Conservation (phyloP, 768 basidiomycete species). For the Steccherinum ochraceum region DNA sequence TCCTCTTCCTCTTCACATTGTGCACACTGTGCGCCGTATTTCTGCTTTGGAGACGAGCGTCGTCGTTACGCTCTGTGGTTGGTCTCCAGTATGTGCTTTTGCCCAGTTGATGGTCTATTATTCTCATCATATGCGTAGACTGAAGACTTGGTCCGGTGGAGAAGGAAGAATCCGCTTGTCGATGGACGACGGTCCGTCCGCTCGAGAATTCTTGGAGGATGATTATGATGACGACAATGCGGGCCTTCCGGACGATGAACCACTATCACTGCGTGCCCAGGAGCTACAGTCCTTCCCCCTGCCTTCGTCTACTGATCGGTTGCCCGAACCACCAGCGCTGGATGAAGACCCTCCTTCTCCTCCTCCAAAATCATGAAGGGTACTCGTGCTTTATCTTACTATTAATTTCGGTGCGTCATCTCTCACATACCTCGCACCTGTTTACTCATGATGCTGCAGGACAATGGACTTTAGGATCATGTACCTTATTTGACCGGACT, state of each 20-base stretch:
- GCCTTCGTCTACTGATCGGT: neutral
- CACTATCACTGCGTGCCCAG: slow-evolving; percentile 14
- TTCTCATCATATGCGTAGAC: slow-evolving; percentile 28
- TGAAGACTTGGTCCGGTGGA: slow-evolving; percentile 46
- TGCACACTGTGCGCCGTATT: slow-evolving; percentile 54
- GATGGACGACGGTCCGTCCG: slow-evolving; percentile 66
- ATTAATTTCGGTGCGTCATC: no score
- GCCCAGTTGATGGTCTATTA: neutral
- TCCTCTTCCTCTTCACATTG: slow-evolving; percentile 51
- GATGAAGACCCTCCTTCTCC: neutral
- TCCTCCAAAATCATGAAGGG: no score
- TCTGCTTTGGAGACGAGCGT: slow-evolving; percentile 57
- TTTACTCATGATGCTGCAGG: no score
- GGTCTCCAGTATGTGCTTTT: slow-evolving; percentile 48
- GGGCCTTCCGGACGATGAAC: slow-evolving; percentile 25
- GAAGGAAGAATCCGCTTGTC: slow-evolving; percentile 64
- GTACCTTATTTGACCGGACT: no score
- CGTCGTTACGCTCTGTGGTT: slow-evolving; percentile 48
- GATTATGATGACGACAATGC: slow-evolving; percentile 48
- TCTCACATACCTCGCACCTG: no score
- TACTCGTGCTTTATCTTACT: no score
- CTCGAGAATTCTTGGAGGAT: slow-evolving; percentile 57
- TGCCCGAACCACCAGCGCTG: neutral
- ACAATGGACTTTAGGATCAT: no score
- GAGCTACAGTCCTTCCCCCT: slow-evolving; percentile 2